A percentile compares a stretch with the other conserved stretches of the same genome.
These are phyloP conservation scores for Komagataella kurtzmanii DNA, from an alignment of 805 yeast species.

Conservation along the genomic window DNA sequence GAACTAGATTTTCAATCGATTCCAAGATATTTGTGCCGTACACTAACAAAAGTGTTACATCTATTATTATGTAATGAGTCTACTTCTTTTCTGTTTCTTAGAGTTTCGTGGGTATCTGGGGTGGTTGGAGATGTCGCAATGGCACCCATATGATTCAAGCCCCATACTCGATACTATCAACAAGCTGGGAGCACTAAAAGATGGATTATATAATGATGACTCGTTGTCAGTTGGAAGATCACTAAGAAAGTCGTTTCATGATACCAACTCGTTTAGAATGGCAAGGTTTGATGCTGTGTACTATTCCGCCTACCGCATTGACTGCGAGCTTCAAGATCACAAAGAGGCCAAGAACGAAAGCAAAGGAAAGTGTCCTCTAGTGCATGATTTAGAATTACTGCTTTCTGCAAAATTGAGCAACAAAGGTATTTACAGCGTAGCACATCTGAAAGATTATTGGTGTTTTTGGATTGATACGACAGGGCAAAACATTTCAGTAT, in stretches of 20 bases:
- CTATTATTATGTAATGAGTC: not conserved
- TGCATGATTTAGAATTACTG: not conserved
- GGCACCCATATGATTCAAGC: not conserved
- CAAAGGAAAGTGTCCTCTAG: not conserved
- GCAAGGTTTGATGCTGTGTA: conserved; percentile 14
- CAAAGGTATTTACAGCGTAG: not conserved
- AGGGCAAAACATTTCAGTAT: not conserved
- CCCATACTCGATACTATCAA: not conserved
- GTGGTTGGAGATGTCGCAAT: conserved; percentile 1
- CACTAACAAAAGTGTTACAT: not conserved
- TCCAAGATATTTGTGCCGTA: not conserved
- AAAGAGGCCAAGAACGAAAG: not conserved
- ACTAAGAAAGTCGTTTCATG: conserved; percentile 8
- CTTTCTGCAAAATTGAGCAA: not conserved
- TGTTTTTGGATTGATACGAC: not conserved
- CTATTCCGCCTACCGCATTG: conserved; percentile 17
- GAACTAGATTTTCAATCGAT: not conserved
- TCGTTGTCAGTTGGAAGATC: not conserved
- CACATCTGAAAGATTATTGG: conserved; percentile 1
- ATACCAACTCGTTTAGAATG: conserved; percentile 17
- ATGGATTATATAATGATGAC: not conserved
- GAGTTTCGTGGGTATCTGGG: not conserved
- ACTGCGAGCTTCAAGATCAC: conserved; percentile 4
- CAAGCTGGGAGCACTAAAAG: not conserved
- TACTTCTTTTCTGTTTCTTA: not conserved